Evolutionary conservation across 2,329 filamentous ascomycete species (phyloP).

Genomic region (Nemania diffusa): DNA sequence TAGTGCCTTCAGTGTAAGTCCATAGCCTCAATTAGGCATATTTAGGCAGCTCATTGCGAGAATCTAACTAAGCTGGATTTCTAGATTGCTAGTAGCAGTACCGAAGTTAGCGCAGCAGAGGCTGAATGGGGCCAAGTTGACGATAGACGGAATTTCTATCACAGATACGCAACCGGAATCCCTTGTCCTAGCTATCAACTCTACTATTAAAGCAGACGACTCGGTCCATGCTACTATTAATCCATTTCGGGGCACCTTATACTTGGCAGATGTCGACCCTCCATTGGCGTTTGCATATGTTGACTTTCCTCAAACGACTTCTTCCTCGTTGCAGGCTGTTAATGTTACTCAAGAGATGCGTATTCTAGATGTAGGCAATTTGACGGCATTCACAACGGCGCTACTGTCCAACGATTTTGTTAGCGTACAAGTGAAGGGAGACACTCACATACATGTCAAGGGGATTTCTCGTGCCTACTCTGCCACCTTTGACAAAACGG

Average conservation of each 20-base stretch:
- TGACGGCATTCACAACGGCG: slow-evolving; percentile 65
- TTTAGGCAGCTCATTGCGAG: not conserved
- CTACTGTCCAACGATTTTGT: slow-evolving; percentile 63
- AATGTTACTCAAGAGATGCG: slow-evolving; percentile 62
- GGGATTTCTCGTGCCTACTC: slow-evolving; percentile 60
- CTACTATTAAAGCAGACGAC: slow-evolving; percentile 63
- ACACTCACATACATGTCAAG: slow-evolving; percentile 62
- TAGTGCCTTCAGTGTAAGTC: slow-evolving; percentile 71
- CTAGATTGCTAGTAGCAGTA: slow-evolving; percentile 65
- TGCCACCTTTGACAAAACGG: slow-evolving; percentile 67
- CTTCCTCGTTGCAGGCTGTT: slow-evolving; percentile 61
- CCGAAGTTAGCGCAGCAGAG: slow-evolving; percentile 67
- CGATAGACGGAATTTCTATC: slow-evolving; percentile 62
- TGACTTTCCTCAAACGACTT: slow-evolving; percentile 62
- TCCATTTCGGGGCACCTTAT: slow-evolving; percentile 64
- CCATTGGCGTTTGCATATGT: slow-evolving; percentile 62
- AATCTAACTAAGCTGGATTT: slow-evolving; percentile 5
- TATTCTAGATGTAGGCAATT: slow-evolving; percentile 59
- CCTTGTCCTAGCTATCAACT: slow-evolving; percentile 66
- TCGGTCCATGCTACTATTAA: slow-evolving; percentile 63
- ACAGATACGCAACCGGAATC: slow-evolving; percentile 57
- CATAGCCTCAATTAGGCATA: not conserved
- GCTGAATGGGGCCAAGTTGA: slow-evolving; percentile 63
- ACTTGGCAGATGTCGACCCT: slow-evolving; percentile 60
- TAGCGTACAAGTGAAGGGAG: slow-evolving; percentile 62